phyloP scores from a whole-genome alignment of 2,329 filamentous ascomycete genomes.

The Tolypocladium ophioglossoides region DNA sequence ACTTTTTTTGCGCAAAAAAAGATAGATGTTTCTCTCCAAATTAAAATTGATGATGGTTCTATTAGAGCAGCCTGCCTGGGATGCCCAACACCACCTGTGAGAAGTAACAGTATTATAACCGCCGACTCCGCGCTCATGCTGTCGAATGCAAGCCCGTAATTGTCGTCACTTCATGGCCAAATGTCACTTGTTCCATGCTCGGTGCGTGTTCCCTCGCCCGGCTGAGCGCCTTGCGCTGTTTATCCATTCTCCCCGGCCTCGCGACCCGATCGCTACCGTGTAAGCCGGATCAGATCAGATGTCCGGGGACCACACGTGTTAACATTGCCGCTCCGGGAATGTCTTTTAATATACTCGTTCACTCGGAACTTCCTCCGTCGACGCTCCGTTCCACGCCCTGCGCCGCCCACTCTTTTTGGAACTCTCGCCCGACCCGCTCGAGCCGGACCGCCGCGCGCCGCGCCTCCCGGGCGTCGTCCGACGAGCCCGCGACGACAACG shows the following conservation, averaged over 20 bases:
- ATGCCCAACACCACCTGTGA: not conserved
- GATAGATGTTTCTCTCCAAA: conserved; percentile 4
- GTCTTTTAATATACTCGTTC: not conserved
- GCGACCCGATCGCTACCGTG: not conserved
- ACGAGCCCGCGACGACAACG: conserved; percentile 39
- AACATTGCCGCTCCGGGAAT: not conserved
- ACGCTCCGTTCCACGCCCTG: conserved; percentile 15
- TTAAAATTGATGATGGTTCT: not conserved
- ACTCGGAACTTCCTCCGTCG: conserved; percentile 16
- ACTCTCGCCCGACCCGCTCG: conserved; percentile 42
- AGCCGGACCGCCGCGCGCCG: conserved; percentile 40
- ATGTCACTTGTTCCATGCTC: not conserved
- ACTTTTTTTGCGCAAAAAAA: conserved; percentile 13
- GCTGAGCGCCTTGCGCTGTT: not conserved
- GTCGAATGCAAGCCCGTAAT: not conserved
- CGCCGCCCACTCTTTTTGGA: conserved; percentile 41
- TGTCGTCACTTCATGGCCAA: not conserved
- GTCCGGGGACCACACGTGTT: not conserved
- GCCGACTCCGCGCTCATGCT: conserved; percentile 3
- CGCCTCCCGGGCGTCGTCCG: conserved; percentile 38
- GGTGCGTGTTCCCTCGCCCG: not conserved
- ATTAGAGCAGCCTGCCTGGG: not conserved
- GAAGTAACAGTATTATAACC: not conserved
- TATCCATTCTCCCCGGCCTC: not conserved
- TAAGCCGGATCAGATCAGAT: not conserved